Evolutionary conservation across 106 monocot genomes (phyloP), one percentile per base, ranked within the genome.

Genomic region (Platanthera zijinensis): DNA sequence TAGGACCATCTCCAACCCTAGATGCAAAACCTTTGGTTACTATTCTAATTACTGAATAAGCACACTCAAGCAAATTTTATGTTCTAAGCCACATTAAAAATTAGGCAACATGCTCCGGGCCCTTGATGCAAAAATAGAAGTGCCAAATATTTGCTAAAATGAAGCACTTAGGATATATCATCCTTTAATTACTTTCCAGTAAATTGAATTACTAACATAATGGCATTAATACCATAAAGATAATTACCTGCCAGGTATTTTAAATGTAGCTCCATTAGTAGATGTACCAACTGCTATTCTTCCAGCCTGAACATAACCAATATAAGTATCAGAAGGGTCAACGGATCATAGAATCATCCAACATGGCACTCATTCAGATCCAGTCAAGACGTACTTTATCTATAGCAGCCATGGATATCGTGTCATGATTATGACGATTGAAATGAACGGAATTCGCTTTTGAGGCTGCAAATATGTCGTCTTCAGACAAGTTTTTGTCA

Each of bases 1-100:
- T 96, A 9, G 96, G 92, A 46, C 96, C 96, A 84, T 96, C 96
- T 69, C 92, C 96, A 13, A 96, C 92, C 85, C 96, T 92, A 83
- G 6, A 83, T 69, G 56, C 53, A 76, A 72, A 48, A 67, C 30
- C 59, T 61, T 61, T 5, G 7, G 21, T 61, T 61, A 61, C 59
- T 28, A 18, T 39, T 0, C 22, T 47, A 74, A 28, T 30, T 46
- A 56, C 8, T 59, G 7, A 46, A 71, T n/a, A 71, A n/a, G 28
- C n/a, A 17, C 70, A 71, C 10, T 71, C 7, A 48, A 15, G 70
- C 46, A 69, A 47, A 69, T 46, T 3, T 22, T 15, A 46, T 10
- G 47, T 47, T 10, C 39, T 11, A 0, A 69, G 14, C 45, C 2
- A 69, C 46, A 48, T 48, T 46, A 3, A 69, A 69, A 2, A 69